These are phyloP conservation scores for Patellifolia procumbens DNA, from an alignment of 179 eudicot genomes.

Conservation along the genomic window DNA sequence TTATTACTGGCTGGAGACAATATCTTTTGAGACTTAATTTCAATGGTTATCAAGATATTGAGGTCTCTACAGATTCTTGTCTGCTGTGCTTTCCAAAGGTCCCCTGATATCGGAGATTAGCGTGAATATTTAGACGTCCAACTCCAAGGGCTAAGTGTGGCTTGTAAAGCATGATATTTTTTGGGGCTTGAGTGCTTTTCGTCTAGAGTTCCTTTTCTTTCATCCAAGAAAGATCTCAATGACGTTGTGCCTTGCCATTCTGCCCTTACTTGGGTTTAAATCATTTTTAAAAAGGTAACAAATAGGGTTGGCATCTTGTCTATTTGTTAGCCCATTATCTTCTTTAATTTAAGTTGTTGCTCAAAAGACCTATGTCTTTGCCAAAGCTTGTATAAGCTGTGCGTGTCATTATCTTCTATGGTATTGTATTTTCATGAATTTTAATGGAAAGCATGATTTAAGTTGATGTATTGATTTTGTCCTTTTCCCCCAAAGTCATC, in stretches of 20 bases:
- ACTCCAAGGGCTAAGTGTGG: not conserved
- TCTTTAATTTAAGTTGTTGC: not conserved
- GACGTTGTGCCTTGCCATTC: not conserved
- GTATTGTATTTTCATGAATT: too few species aligned
- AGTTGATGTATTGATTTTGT: too few species aligned
- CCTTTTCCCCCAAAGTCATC: too few species aligned
- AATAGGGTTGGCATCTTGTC: not conserved
- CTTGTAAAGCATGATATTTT: not conserved
- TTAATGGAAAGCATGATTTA: too few species aligned
- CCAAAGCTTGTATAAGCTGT: not conserved
- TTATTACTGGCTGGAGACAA: not conserved
- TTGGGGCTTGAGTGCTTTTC: not conserved
- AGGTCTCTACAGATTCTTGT: too few species aligned
- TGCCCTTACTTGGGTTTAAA: too few species aligned
- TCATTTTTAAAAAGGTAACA: not conserved
- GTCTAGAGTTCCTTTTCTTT: not conserved
- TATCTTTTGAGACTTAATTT: too few species aligned
- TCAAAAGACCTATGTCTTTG: not conserved
- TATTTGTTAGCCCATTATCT: not conserved
- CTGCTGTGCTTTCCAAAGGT: not conserved
- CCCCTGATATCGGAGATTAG: not conserved
- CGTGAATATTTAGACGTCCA: not conserved
- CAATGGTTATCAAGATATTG: not conserved
- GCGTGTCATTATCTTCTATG: too few species aligned
- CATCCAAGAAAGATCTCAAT: not conserved